Conservation (phyloP, 192 early-diverging fungal species). For the Podila epigama region DNA sequence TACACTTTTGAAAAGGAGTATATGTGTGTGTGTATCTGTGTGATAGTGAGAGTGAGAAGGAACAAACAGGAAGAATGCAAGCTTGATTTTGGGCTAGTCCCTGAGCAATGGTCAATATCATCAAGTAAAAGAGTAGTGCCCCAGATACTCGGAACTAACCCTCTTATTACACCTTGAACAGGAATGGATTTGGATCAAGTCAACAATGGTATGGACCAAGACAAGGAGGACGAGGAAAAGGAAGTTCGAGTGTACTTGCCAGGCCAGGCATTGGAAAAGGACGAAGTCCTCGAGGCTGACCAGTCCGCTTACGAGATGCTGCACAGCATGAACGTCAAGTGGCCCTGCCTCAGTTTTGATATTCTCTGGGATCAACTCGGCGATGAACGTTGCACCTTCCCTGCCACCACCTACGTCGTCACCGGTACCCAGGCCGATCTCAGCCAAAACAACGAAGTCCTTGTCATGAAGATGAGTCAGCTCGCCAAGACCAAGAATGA, state of each 20-base stretch:
- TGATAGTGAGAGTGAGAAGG: no score
- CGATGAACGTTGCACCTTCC: slow-evolving; percentile 79
- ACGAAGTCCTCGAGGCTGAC: slow-evolving; percentile 93
- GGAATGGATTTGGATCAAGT: slow-evolving; percentile 46
- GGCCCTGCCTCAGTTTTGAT: slow-evolving; percentile 98
- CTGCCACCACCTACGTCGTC: slow-evolving; percentile 91
- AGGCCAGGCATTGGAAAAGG: slow-evolving; percentile 84
- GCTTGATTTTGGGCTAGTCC: no score
- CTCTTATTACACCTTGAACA: background rate
- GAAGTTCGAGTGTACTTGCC: slow-evolving; percentile 88
- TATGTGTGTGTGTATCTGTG: no score
- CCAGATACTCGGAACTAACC: background rate
- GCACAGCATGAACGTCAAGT: slow-evolving; percentile 89
- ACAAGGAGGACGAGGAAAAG: slow-evolving; percentile 63
- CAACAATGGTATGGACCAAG: slow-evolving; percentile 44
- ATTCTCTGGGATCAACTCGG: slow-evolving; percentile 90
- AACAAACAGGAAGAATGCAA: no score
- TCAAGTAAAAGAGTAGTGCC: background rate
- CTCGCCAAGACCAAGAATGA: slow-evolving; percentile 93
- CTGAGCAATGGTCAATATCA: no score
- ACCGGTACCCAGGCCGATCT: slow-evolving; percentile 92
- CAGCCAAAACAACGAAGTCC: slow-evolving; percentile 86
- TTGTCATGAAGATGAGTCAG: slow-evolving; percentile 96
- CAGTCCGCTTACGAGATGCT: slow-evolving; percentile 97
- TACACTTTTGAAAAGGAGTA: no score